phyloP scores from a whole-genome alignment of 345 rosid species.

The Conringia planisiliqua region DNA sequence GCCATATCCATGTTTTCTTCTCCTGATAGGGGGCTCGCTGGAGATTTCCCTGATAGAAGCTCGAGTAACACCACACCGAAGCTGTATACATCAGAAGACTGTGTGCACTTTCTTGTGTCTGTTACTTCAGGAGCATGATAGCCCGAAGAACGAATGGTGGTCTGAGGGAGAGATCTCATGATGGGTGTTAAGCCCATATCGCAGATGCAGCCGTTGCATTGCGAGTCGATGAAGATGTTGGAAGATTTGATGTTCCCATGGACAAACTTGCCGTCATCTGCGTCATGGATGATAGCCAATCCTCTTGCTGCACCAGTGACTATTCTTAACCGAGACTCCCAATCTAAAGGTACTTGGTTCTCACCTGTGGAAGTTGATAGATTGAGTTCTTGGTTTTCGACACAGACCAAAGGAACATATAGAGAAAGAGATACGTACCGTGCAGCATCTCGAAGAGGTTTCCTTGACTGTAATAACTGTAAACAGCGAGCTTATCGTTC shows the following conservation, averaged over 20 bases:
- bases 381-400: neutral
- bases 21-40: conserved; percentile 42
- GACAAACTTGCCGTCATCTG: conserved; percentile 29
- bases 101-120: conserved; percentile 51
- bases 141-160: conserved; percentile 40
- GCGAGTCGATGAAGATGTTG: conserved; percentile 51
- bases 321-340: conserved; percentile 63
- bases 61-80: conserved; percentile 77
- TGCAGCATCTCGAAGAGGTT: conserved; percentile 61
- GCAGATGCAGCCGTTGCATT: conserved; percentile 48
- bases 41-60: conserved; percentile 70
- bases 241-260: conserved; percentile 74
- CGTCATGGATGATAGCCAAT: conserved; percentile 50
- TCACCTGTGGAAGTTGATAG: conserved; percentile 25
- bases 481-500: conserved; percentile 49
- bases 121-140: conserved; percentile 67
- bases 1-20: conserved; percentile 58
- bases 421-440: conserved; percentile 27
- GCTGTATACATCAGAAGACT: conserved; percentile 71
- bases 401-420: neutral
- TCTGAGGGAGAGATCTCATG: conserved; percentile 43
- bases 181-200: conserved; percentile 55
- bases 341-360: conserved; percentile 44
- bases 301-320: conserved; percentile 57
- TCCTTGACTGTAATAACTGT: conserved; percentile 47